Conservation (phyloP, 805 yeast genomes). For the Candida boidinii region DNA sequence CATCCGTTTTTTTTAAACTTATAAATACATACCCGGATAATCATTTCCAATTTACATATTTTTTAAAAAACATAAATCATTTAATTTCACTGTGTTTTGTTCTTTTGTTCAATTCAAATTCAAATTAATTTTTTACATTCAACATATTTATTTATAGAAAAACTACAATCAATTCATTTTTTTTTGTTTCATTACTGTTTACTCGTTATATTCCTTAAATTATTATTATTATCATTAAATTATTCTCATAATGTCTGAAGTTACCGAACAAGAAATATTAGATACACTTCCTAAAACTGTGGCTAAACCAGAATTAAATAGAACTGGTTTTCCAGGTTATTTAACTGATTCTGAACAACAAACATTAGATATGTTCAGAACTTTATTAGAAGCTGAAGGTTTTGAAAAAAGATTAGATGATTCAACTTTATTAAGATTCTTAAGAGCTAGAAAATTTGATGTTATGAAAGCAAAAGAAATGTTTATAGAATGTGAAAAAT, state of each 20-base stretch:
- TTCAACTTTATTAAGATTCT: constrained; percentile 73
- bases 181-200: too few relatives aligned
- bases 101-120: too few relatives aligned
- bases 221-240: too few relatives aligned
- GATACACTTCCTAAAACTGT: constrained; percentile 32
- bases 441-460: constrained; percentile 94
- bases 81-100: too few relatives aligned
- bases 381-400: constrained; percentile 51
- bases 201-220: too few relatives aligned
- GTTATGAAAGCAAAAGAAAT: constrained; percentile 67
- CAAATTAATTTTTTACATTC: too few relatives aligned
- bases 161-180: too few relatives aligned
- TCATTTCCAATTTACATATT: too few relatives aligned
- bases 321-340: constrained; percentile 77
- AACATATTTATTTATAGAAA: too few relatives aligned
- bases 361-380: constrained; percentile 50
- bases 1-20: too few relatives aligned
- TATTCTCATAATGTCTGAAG: constrained; percentile 8
- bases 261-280: constrained; percentile 17
- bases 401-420: constrained; percentile 79
- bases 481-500: constrained; percentile 81
- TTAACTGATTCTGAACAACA: constrained; percentile 61
- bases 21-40: too few relatives aligned
- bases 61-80: too few relatives aligned
- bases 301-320: constrained; percentile 42